Base-by-base conservation (phyloP, 2,329 filamentous ascomycete genomes). In the Botrytis medusae region DNA sequence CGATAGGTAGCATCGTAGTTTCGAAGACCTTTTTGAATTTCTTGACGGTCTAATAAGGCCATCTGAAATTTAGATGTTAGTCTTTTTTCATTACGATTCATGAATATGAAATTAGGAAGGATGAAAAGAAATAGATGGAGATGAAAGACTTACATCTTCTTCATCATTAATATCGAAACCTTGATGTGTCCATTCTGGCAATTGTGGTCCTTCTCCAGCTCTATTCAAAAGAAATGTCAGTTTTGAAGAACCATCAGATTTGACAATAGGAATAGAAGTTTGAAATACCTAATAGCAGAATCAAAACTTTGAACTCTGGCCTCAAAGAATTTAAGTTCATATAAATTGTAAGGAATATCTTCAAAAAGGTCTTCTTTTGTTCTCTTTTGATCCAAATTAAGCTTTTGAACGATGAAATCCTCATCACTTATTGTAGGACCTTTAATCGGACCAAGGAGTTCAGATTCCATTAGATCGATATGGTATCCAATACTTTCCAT, bases 111-210 rank as follows among this genome's bases (percentile, higher is more conserved):
- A 20, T 16, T 22, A 22, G 4, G 8, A 40, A 7, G 34, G 0
- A 67, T 29, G 14, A 12, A 5, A 20, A 32, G 34, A n/a, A 8
- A 37, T 12, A 4, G 2, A 2, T 54, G 22, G 2, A 4, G 44
- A 44, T 42, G 48, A 57, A 44, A 69, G 34, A 57, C 65, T 57
- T 57, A 69, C 65, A 6, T 16, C 2, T 32, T 69, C 48, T 12
- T 69, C 37, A 1, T 69, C 65, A 25, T 10, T 9, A 48, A 12
- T 25, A 34, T 34, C 16, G 6, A 65, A 65, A 25, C 29, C 44
- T 48, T 18, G 44, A 34, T 65, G 63, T 65, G 63, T 25, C 44
- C 63, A 65, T 48, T 14, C 7, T 65, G 63, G 63, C n/a, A 65
- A 37, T 25, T 20, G 6, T 9, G 16, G 29, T 2, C 25, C 42